A percentile compares a stretch with the other conserved stretches of the same genome.
Evolutionary conservation across 805 yeast genomes (phyloP).

Genomic region (Wickerhamiella musiphila): DNA sequence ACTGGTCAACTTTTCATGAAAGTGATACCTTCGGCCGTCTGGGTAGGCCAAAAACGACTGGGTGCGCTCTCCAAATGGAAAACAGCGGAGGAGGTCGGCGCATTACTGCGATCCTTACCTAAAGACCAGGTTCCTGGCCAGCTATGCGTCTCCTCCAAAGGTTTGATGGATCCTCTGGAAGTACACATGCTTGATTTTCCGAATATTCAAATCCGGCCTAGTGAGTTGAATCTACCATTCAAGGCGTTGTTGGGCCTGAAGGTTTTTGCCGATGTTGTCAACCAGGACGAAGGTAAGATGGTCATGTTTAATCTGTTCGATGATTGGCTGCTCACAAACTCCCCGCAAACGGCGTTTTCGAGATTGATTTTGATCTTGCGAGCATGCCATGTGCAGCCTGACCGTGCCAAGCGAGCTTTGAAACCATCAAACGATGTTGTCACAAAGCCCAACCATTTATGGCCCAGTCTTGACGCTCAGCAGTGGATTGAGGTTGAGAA

Average conservation of each 20-base stretch:
- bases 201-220: constrained; percentile 70
- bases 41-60: constrained; percentile 92
- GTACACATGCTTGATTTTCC: constrained; percentile 97
- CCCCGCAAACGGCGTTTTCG: constrained; percentile 88
- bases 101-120: constrained; percentile 73
- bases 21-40: constrained; percentile 81
- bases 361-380: constrained; percentile 69
- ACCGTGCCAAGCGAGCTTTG: constrained; percentile 55
- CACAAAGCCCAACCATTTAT: constrained; percentile 65
- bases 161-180: constrained; percentile 84
- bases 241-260: constrained; percentile 70
- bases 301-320: constrained; percentile 79
- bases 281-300: constrained; percentile 82
- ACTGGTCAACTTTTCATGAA: constrained; percentile 81
- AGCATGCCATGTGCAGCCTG: constrained; percentile 62
- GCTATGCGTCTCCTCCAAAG: constrained; percentile 74
- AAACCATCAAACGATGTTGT: constrained; percentile 55
- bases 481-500: constrained; percentile 88
- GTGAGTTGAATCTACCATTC: constrained; percentile 82
- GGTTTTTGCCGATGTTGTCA: constrained; percentile 57
- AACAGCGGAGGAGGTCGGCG: constrained; percentile 94
- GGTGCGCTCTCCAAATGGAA: constrained; percentile 95
- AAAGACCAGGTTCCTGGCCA: constrained; percentile 91
- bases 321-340: constrained; percentile 74
- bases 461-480: constrained; percentile 82